These are phyloP conservation scores for Coleophoma eucalyptorum DNA, from an alignment of 2,329 filamentous ascomycete species.

Conservation along the genomic window DNA sequence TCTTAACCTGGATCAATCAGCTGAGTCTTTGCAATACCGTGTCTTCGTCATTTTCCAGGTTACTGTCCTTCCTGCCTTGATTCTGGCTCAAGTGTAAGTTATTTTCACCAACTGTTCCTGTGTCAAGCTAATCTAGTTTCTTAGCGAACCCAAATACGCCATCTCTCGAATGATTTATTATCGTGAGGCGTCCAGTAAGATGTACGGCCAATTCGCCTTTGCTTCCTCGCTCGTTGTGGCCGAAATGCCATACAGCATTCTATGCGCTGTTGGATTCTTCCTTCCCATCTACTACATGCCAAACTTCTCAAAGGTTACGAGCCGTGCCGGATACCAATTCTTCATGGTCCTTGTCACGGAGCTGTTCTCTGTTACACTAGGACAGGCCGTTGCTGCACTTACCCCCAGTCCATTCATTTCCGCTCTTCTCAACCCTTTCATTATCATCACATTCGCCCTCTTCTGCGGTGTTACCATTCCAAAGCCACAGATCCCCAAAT, in stretches of 20 bases:
- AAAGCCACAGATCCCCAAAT: conserved; percentile 69
- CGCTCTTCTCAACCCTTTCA: conserved; percentile 74
- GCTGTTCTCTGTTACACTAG: conserved; percentile 78
- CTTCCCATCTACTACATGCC: conserved; percentile 82
- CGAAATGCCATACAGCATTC: conserved; percentile 78
- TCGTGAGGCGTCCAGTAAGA: conserved; percentile 81
- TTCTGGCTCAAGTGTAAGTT: conserved; percentile 59
- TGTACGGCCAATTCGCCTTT: conserved; percentile 80
- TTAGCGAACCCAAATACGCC: conserved; percentile 71
- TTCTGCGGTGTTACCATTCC: conserved; percentile 89
- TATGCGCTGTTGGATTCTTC: conserved; percentile 80
- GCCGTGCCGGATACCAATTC: conserved; percentile 80
- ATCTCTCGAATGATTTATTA: conserved; percentile 78
- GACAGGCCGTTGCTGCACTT: conserved; percentile 70
- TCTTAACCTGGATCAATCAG: conserved; percentile 71
- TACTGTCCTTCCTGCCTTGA: conserved; percentile 77
- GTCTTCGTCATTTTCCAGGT: conserved; percentile 91
- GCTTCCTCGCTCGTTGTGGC: conserved; percentile 73
- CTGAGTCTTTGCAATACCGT: conserved; percentile 75
- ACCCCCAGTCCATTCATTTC: conserved; percentile 78
- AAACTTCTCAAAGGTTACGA: conserved; percentile 59
- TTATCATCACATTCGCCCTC: conserved; percentile 77
- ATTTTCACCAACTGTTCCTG: background rate
- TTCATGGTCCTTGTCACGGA: conserved; percentile 81
- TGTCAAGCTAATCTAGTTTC: conserved; percentile 37